Conservation (phyloP, 805 yeast species). For the Saccharomycopsis vini region DNA sequence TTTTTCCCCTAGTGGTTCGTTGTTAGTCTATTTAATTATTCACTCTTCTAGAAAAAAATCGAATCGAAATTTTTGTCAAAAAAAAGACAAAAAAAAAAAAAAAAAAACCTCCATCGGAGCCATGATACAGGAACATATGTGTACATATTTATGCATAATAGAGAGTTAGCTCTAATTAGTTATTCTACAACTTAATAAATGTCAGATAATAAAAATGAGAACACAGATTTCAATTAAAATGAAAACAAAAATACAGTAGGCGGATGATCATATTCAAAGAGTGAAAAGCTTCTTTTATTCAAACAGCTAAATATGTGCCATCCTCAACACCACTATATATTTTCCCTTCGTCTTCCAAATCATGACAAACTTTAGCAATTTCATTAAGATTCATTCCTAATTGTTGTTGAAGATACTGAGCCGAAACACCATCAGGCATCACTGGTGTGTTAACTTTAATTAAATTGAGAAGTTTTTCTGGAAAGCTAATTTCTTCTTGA, state of each 20-base stretch:
- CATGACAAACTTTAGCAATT: slow-evolving; percentile 41
- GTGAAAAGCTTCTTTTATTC: too few relatives aligned
- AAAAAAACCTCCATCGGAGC: too few relatives aligned
- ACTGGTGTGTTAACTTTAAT: slow-evolving; percentile 41
- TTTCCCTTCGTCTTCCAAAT: slow-evolving; percentile 57
- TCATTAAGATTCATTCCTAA: slow-evolving; percentile 42
- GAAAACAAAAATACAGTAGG: background rate
- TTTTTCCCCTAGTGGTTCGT: too few relatives aligned
- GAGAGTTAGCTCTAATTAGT: too few relatives aligned
- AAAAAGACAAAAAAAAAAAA: too few relatives aligned
- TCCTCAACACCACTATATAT: slow-evolving; percentile 67
- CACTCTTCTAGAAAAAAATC: too few relatives aligned
- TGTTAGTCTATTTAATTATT: too few relatives aligned
- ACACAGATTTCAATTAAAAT: too few relatives aligned
- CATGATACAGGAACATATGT: too few relatives aligned
- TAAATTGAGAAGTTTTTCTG: slow-evolving; percentile 41
- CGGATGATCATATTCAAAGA: background rate
- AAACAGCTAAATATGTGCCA: slow-evolving; percentile 46
- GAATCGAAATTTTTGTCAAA: too few relatives aligned
- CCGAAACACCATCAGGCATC: slow-evolving; percentile 74
- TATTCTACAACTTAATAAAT: background rate
- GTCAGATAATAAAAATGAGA: background rate
- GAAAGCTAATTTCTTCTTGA: slow-evolving; percentile 24
- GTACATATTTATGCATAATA: too few relatives aligned
- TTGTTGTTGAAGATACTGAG: slow-evolving; percentile 49